Evolutionary conservation across 2,329 filamentous ascomycete genomes (phyloP).

Genomic region (Epichloe baconii): DNA sequence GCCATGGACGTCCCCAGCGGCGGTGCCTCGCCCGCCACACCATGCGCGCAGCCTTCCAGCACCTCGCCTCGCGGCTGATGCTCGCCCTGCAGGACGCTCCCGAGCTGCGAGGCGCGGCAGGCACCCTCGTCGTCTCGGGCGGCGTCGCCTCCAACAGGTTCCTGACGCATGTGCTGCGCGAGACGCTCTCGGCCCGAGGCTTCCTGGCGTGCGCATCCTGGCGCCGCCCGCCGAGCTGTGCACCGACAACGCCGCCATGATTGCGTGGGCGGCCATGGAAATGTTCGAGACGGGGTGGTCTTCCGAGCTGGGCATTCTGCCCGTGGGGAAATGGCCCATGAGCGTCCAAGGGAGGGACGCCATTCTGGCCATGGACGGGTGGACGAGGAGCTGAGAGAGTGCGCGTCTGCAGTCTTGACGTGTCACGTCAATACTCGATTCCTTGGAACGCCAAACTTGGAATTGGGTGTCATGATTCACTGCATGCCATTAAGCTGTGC

Average conservation of each 20-base stretch:
- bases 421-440: accelerated
- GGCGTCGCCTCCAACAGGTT: slow-evolving; percentile 82
- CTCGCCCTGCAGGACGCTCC: slow-evolving; percentile 41
- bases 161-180: slow-evolving; percentile 51
- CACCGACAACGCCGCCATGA: slow-evolving; percentile 96
- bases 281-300: slow-evolving; percentile 74
- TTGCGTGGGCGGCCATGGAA: slow-evolving; percentile 84
- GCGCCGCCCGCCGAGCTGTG: slow-evolving; percentile 70
- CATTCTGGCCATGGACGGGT: slow-evolving; percentile 47
- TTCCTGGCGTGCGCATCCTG: slow-evolving; percentile 47
- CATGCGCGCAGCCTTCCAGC: slow-evolving; percentile 78
- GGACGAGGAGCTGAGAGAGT: slow-evolving; percentile 19
- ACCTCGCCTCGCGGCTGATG: slow-evolving; percentile 63
- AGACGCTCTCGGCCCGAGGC: slow-evolving; percentile 51
- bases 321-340: slow-evolving; percentile 61
- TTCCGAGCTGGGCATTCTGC: slow-evolving; percentile 45
- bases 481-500: too few species aligned
- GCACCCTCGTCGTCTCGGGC: slow-evolving; percentile 68
- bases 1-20: slow-evolving; percentile 45
- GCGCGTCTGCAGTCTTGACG: too few species aligned
- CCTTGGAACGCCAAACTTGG: too few species aligned
- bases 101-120: slow-evolving; percentile 15
- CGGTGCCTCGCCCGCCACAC: slow-evolving; percentile 55
- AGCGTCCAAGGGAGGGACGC: slow-evolving; percentile 43
- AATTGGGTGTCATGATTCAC: too few species aligned